These are phyloP conservation scores for Penicillium paneum DNA, from an alignment of 2,329 filamentous ascomycete species.

Conservation along the genomic window DNA sequence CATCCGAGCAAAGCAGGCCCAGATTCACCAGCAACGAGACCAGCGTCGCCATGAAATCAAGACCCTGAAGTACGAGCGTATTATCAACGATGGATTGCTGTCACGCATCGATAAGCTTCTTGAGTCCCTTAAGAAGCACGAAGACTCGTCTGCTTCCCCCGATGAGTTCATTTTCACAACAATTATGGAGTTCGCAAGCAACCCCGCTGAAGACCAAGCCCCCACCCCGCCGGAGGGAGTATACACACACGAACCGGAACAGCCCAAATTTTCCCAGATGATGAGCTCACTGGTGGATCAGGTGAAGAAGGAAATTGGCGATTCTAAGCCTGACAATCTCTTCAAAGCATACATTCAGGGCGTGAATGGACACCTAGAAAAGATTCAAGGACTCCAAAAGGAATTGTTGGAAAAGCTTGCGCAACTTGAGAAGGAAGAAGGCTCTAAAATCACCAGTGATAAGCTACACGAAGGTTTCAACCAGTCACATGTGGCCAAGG, in stretches of 20 bases:
- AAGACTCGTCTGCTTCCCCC: slow-evolving; percentile 61
- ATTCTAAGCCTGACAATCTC: slow-evolving; percentile 64
- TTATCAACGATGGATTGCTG: slow-evolving; percentile 88
- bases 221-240: slow-evolving; percentile 74
- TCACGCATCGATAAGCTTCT: slow-evolving; percentile 78
- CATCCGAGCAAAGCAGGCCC: slow-evolving; percentile 94
- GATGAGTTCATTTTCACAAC: slow-evolving; percentile 85
- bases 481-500: slow-evolving; percentile 74
- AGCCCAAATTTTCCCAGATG: slow-evolving; percentile 92
- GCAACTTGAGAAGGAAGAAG: slow-evolving; percentile 79
- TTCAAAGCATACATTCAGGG: slow-evolving; percentile 76
- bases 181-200: slow-evolving; percentile 75
- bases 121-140: slow-evolving; percentile 69
- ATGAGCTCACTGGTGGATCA: slow-evolving; percentile 94
- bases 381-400: slow-evolving; percentile 74
- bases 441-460: slow-evolving; percentile 90
- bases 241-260: slow-evolving; percentile 68
- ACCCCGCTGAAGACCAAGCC: slow-evolving; percentile 70
- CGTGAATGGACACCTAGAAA: slow-evolving; percentile 69
- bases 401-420: slow-evolving; percentile 71
- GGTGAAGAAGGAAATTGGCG: slow-evolving; percentile 81
- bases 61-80: slow-evolving; percentile 81
- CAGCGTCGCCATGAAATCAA: slow-evolving; percentile 86
- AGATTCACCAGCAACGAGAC: slow-evolving; percentile 88
- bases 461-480: slow-evolving; percentile 85